phyloP scores from a whole-genome alignment of 1,139 yeast species.

The Magnusiomyces sp. region DNA sequence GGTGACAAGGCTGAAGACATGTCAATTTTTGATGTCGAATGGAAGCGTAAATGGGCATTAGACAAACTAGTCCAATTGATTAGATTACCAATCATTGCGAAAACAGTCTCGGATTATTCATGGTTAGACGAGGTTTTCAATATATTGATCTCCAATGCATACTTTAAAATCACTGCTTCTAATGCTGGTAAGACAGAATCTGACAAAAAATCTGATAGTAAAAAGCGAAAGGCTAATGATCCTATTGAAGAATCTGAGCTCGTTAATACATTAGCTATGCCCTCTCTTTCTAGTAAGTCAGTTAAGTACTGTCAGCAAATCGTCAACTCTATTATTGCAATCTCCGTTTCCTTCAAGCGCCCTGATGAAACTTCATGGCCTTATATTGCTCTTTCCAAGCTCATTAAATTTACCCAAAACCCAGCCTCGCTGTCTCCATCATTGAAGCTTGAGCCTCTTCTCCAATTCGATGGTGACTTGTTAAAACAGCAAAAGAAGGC shows the following conservation, averaged over 20 bases:
- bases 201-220: not conserved
- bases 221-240: conserved; percentile 14
- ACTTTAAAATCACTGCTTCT: conserved; percentile 34
- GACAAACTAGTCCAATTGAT: conserved; percentile 57
- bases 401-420: conserved; percentile 32
- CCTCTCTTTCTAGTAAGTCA: conserved; percentile 13
- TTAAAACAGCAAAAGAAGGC: conserved; percentile 44
- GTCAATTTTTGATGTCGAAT: conserved; percentile 29
- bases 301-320: conserved; percentile 38
- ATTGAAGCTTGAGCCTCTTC: conserved; percentile 20
- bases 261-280: conserved; percentile 16
- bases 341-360: conserved; percentile 36
- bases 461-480: conserved; percentile 32
- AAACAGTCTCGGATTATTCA: conserved; percentile 20
- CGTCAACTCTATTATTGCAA: conserved; percentile 49
- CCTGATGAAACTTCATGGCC: conserved; percentile 55
- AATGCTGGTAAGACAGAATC: conserved; percentile 11
- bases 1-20: conserved; percentile 22
- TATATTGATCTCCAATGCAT: conserved; percentile 47
- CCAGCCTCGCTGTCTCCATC: conserved; percentile 17
- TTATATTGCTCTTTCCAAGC: conserved; percentile 23
- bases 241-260: conserved; percentile 11
- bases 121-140: conserved; percentile 46
- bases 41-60: conserved; percentile 53
- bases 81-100: conserved; percentile 16